Base-by-base conservation (phyloP, 2,329 filamentous ascomycete species). In the Colletotrichum costaricense region DNA sequence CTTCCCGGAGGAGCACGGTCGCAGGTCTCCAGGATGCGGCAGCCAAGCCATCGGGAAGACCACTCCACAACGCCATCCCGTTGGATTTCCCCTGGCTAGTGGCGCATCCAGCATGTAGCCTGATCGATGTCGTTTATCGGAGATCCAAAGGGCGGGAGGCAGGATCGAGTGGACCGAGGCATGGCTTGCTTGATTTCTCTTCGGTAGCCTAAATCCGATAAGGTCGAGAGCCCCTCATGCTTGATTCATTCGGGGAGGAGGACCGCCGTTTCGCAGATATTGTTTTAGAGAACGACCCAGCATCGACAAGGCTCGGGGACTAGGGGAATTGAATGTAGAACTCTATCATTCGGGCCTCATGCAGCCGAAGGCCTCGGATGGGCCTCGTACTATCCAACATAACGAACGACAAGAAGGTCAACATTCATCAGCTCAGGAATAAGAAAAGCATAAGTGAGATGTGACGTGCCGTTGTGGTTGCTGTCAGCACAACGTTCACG, bases 1-100 rank as follows among this genome's bases (percentile, higher is more conserved):
- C 42, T 56, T 68, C 28, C 30, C 4, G 69, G 60, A 26, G 58
- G 62, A 73, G 72, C 69, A 74, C 69, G 72, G 72, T 65, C 26
- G 24, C 67, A 65, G 55, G 33, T 35, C 5, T 62, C 69, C 42
- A 24, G 69, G 60, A 70, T 62, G 49, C 49, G 56, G 56, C 35
- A 52, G 62, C 67, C 70, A 73, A 60, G 70, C 56, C 46, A 54
- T 52, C 59, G 71, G 71, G 54, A 70, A 46, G 33, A 24, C 60
- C 33, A 42, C 24, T 26, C 9, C 22, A 22, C 30, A 62, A 28
- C 9, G 14, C 49, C 33, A 49, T 22, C 35, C 19, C 19, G 30
- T 12, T 26, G 46, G 56, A 42, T 66, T 66, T 19, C 16, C 60
- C 60, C 60, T 38, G 49, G 28, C 28, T 42, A 22, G 30, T 26